Evolutionary conservation across 768 basidiomycete species (phyloP), one percentile per base, ranked within the genome.

Genomic region (Gymnopilus dilepis): DNA sequence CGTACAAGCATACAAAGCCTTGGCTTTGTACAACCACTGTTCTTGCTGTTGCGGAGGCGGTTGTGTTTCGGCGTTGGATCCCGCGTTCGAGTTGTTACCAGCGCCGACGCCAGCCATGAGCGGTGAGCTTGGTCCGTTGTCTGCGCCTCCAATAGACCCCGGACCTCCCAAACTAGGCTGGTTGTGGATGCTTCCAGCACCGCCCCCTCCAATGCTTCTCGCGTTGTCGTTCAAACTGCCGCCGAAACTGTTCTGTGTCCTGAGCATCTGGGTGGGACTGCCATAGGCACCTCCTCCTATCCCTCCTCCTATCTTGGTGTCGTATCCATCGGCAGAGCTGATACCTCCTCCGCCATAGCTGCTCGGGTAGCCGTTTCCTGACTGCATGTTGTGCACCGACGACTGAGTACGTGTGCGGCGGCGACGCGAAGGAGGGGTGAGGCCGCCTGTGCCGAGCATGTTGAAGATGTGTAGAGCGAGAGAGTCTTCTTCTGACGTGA

Each of bases 401-500:
- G 84, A 80, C 56, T 77, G 76, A 11, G 84, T 82, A 58, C 89
- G 87, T 19, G 90, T 88, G 56, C 92, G 83, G 64, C 92, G 88
- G 61, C 92, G 86, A 58, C 91, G 87, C 2, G 88, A 87, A 50
- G 94, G 93, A 9, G 91, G 86, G 1, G 90, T 87, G 51, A 94
- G 88, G 41, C 93, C 92, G 56, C 92, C 92, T 38, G 91, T 91
- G 56, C 93, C 92, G 69, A 93, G 78, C n/a, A 86, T 83, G 74
- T 94, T 95, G 84, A 97, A 93, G 64, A 97, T 68, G 75, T 95
- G 85, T 52, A 95, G 84, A 28, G 84, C 76, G 64, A 94, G 87
- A 0, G 95, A 94, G 71, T 96, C 95, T 69, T 97, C 95, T 70
- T 98, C 96, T 1, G 96, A 93, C 2, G 96, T 97, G 76, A 99